phyloP scores from a whole-genome alignment of 495 filamentous ascomycete species.

The Penicillium coprophilum region DNA sequence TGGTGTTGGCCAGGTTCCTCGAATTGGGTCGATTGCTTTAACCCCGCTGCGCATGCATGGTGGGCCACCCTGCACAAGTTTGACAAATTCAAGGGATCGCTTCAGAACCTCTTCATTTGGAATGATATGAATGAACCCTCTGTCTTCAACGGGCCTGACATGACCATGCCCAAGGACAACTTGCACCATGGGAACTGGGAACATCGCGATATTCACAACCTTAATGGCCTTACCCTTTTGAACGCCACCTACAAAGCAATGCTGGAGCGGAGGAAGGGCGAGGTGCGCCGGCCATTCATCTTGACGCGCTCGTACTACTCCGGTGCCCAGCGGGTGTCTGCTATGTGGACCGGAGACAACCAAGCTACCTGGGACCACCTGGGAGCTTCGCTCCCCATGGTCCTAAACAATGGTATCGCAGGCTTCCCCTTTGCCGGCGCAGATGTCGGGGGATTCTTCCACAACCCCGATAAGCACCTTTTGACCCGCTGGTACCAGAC shows the following conservation, averaged over 20 bases:
- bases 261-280: conserved; percentile 74
- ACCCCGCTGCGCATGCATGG: conserved; percentile 81
- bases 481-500: conserved; percentile 94
- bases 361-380: conserved; percentile 92
- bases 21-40: conserved; percentile 94
- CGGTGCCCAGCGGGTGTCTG: conserved; percentile 82
- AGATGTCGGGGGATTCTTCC: conserved; percentile 97
- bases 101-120: conserved; percentile 88
- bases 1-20: conserved; percentile 99
- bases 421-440: conserved; percentile 94
- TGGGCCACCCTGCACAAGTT: conserved; percentile 87
- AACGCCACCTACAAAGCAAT: conserved; percentile 89
- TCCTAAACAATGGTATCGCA: conserved; percentile 84
- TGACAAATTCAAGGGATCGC: conserved; percentile 76
- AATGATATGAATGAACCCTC: conserved; percentile 99
- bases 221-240: conserved; percentile 90
- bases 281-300: conserved; percentile 80
- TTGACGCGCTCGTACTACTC: conserved; percentile 90
- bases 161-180: conserved; percentile 95
- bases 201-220: conserved; percentile 92
- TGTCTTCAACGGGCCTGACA: conserved; percentile 97
- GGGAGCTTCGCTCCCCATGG: conserved; percentile 81
- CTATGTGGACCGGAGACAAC: conserved; percentile 99
- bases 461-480: conserved; percentile 89
- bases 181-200: conserved; percentile 91